Conservation (phyloP, 2,329 filamentous ascomycete genomes). For the Microdochium bolleyi region DNA sequence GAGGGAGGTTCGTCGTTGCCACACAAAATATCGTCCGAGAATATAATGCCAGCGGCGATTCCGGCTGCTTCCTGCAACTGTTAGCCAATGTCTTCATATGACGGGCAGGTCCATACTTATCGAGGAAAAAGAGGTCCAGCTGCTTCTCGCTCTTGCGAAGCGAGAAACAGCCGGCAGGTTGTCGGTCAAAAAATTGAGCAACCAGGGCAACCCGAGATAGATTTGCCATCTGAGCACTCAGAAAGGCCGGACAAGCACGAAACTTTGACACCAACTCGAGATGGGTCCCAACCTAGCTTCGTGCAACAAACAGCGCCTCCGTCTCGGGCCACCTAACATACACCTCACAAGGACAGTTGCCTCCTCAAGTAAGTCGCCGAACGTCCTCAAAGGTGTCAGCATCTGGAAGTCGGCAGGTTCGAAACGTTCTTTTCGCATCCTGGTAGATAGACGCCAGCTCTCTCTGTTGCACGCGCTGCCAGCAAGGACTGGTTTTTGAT, state of each 20-base stretch:
- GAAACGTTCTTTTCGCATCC: constrained; percentile 10
- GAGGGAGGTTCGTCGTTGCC: no score
- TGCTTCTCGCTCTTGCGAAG: not conserved
- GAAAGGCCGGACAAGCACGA: constrained; percentile 69
- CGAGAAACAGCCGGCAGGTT: not conserved
- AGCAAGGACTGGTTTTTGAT: constrained; percentile 92
- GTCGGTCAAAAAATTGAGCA: not conserved
- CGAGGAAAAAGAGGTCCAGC: not conserved
- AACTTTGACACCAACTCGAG: constrained; percentile 89
- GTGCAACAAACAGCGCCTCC: constrained; percentile 8
- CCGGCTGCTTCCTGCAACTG: not conserved
- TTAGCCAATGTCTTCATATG: not conserved
- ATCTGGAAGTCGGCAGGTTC: constrained; percentile 9
- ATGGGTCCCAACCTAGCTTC: constrained; percentile 63
- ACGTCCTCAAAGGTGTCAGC: constrained; percentile 21
- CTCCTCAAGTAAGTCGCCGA: constrained; percentile 7
- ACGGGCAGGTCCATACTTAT: not conserved
- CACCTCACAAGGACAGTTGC: constrained; percentile 4
- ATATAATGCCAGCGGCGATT: not conserved
- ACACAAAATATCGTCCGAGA: no score
- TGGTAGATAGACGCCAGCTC: constrained; percentile 26
- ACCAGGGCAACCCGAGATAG: not conserved
- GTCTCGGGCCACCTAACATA: constrained; percentile 7
- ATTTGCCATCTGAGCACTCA: constrained; percentile 11
- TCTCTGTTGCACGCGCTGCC: constrained; percentile 81